Evolutionary conservation across 2,329 filamentous ascomycete species (phyloP), one percentile per base, ranked within the genome.

Genomic region (Aspergillus intermedius): DNA sequence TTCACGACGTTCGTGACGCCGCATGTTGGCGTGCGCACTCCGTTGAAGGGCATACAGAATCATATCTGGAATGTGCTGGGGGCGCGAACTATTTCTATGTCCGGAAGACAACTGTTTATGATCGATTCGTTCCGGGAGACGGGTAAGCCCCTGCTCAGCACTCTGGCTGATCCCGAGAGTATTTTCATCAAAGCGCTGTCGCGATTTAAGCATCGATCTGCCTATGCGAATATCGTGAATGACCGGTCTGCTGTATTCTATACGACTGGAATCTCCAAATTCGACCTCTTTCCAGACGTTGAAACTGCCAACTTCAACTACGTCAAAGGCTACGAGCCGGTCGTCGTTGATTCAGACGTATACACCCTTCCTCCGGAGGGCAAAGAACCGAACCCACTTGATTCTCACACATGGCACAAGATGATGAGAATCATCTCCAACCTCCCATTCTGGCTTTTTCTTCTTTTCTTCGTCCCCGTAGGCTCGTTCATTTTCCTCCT

Each of bases 1-100:
- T 96, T 97, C 69, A 88, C 86, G 2, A 95, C 91, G 1, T 96
- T 97, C 69, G 91, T 87, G 4, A 85, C 87, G 28, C 91, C 87
- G 21, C 87, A 91, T 68, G 76, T 91, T 6, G 87, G 87, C n/a
- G 86, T 87, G 1, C 77, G 86, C 44, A 81, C 82, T 1, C 87
- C 87, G 1, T 69, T 83, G 40, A 80, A 79, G 42, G 86, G 86
- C 13, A 78, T 79, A 71, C 75, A 79, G 49, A 83, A 82, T 62
- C 80, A 77, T 63, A 72, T 86, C 49, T 96, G 76, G 83, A 97
- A 97, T 63, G 79, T 86, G n/a, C 67, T 97, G 3, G 91, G 89
- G 41, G 84, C 89, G 1, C 79, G 86, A 48, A 89, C 86, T 0
- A 71, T 97, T 4, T 94, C 88, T 49, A 83, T 81, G 62, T 95